These are phyloP conservation scores for Xylaria telfairii DNA, from an alignment of 495 filamentous ascomycete genomes.

Conservation along the genomic window DNA sequence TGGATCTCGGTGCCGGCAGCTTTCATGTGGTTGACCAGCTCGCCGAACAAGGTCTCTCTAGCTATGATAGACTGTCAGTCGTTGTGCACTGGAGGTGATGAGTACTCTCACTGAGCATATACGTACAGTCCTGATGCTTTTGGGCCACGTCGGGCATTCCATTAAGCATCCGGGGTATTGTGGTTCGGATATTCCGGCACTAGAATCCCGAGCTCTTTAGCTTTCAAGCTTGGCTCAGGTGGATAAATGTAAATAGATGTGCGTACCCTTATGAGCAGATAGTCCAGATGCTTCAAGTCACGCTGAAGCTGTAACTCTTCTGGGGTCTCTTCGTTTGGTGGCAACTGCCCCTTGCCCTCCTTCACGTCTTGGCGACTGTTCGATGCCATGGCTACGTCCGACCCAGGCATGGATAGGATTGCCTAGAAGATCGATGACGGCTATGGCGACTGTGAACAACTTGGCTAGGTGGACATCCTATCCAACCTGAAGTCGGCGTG, in stretches of 20 bases:
- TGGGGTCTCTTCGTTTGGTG: conserved; percentile 16
- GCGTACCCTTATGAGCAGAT: conserved; percentile 47
- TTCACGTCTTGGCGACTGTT: conserved; percentile 19
- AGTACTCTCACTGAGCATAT: not conserved
- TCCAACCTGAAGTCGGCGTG: not conserved
- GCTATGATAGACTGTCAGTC: conserved; percentile 48
- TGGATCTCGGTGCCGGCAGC: conserved; percentile 49
- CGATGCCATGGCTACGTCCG: conserved; percentile 7
- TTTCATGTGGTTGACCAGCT: conserved; percentile 46
- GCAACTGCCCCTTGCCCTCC: conserved; percentile 1
- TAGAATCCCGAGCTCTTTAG: conserved; percentile 9
- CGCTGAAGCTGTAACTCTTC: conserved; percentile 46
- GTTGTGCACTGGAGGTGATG: not conserved
- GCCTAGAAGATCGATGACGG: not conserved
- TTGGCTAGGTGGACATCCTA: not conserved
- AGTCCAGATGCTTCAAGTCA: conserved; percentile 43
- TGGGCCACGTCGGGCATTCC: conserved; percentile 17
- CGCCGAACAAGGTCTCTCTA: conserved; percentile 7
- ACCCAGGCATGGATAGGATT: not conserved
- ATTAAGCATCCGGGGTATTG: conserved; percentile 23
- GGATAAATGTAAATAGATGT: not conserved
- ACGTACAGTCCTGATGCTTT: conserved; percentile 17
- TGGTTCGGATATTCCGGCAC: conserved; percentile 25
- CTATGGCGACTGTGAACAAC: not conserved
- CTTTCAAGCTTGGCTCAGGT: not conserved